A percentile compares a stretch with the other conserved stretches of the same genome.
Evolutionary conservation across 768 basidiomycete species (phyloP).

Genomic region (Ramaria rubella): DNA sequence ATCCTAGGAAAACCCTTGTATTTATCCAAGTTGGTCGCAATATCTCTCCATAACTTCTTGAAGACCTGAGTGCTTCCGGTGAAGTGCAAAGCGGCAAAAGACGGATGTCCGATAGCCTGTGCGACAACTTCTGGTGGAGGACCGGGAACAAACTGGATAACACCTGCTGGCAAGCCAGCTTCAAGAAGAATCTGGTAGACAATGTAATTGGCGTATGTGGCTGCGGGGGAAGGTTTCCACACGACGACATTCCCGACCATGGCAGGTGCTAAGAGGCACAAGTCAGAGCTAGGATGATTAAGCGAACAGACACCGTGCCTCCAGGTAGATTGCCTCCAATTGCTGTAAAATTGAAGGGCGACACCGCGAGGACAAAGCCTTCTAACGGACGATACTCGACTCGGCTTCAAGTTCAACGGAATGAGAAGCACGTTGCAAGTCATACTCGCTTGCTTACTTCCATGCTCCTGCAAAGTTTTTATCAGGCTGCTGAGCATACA

Average conservation of each 20-base stretch:
- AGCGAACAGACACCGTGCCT: conserved; percentile 29
- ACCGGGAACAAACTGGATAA: conserved; percentile 96
- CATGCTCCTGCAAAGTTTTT: conserved; percentile 83
- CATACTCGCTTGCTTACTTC: conserved; percentile 62
- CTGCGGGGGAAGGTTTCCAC: conserved; percentile 97
- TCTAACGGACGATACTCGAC: conserved; percentile 96
- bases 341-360: conserved; percentile 98
- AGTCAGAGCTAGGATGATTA: conserved; percentile 5
- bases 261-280: conserved; percentile 57
- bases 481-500: conserved; percentile 85
- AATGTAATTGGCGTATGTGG: conserved; percentile 93
- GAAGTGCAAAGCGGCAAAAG: conserved; percentile 89
- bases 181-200: conserved; percentile 86
- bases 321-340: conserved; percentile 94
- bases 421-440: conserved; percentile 4
- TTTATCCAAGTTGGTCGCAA: conserved; percentile 77
- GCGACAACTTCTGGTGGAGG: conserved; percentile 79
- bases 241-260: conserved; percentile 91
- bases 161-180: conserved; percentile 88
- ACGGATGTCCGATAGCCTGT: conserved; percentile 70
- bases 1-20: conserved; percentile 91
- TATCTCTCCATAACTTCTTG: conserved; percentile 95
- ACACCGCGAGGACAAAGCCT: conserved; percentile 95
- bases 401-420: conserved; percentile 47
- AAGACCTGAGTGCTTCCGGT: conserved; percentile 95